phyloP scores from a whole-genome alignment of 2,329 filamentous ascomycete species.

The Exophiala mesophila region DNA sequence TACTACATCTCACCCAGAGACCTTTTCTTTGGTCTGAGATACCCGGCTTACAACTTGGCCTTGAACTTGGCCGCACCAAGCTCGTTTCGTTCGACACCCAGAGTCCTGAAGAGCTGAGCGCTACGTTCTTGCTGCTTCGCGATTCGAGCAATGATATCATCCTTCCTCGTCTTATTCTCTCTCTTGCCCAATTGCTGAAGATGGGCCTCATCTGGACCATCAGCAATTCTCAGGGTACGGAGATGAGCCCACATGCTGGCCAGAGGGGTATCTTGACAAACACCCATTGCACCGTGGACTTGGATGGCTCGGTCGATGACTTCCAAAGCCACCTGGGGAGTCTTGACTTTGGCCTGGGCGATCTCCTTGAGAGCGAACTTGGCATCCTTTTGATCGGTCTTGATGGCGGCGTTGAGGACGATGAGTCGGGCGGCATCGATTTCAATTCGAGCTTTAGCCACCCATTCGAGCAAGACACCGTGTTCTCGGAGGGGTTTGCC shows the following conservation, averaged over 20 bases:
- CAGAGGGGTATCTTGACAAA: constrained; percentile 89
- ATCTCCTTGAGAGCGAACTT: constrained; percentile 78
- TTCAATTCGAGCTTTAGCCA: constrained; percentile 85
- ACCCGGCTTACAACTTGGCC: constrained; percentile 12
- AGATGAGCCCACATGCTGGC: constrained; percentile 69
- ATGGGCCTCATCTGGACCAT: constrained; percentile 95
- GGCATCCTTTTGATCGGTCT: constrained; percentile 82
- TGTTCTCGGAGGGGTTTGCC: constrained; percentile 81
- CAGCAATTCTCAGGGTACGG: constrained; percentile 75
- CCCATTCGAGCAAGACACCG: constrained; percentile 91
- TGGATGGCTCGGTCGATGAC: constrained; percentile 94
- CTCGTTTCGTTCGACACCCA: constrained; percentile 13
- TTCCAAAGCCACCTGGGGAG: constrained; percentile 72
- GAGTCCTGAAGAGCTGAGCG: constrained; percentile 13
- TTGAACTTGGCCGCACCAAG: constrained; percentile 17
- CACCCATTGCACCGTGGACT: constrained; percentile 80
- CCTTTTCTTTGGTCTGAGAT: no score
- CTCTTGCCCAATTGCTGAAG: constrained; percentile 54
- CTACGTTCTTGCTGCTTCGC: constrained; percentile 13
- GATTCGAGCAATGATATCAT: constrained; percentile 15
- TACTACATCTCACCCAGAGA: no score
- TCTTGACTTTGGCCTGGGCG: constrained; percentile 78
- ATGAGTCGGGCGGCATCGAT: constrained; percentile 86
- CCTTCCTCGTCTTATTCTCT: constrained; percentile 40
- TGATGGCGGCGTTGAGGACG: constrained; percentile 89